phyloP scores from a whole-genome alignment of 2,329 filamentous ascomycete species.

The Aureobasidium sp. region DNA sequence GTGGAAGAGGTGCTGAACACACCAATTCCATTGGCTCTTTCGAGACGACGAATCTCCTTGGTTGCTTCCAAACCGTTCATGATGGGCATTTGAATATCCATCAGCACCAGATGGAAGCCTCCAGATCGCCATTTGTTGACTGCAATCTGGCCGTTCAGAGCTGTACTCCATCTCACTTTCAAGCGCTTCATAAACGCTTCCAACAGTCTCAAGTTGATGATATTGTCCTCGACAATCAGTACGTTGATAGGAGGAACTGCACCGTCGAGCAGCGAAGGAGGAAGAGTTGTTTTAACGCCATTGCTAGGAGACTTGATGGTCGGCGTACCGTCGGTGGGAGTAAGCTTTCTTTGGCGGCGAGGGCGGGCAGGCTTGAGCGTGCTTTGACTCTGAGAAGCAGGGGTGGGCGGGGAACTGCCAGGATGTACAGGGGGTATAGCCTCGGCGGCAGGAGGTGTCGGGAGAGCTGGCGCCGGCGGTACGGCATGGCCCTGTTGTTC shows the following conservation, averaged over 20 bases:
- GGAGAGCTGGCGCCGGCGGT: conserved; percentile 45
- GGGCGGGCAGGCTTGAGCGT: conserved; percentile 15
- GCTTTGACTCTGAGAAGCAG: conserved; percentile 21
- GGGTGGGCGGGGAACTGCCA: conserved; percentile 28
- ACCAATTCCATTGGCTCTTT: conserved; percentile 85
- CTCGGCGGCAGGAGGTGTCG: conserved; percentile 45
- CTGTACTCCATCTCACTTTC: conserved; percentile 95
- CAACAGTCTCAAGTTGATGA: conserved; percentile 88
- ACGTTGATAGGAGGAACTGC: conserved; percentile 94
- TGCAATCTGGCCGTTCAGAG: conserved; percentile 88
- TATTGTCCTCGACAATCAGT: conserved; percentile 96
- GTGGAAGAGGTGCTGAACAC: conserved; percentile 57
- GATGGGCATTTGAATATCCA: conserved; percentile 96
- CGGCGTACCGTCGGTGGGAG: conserved; percentile 32
- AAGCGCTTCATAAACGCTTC: conserved; percentile 94
- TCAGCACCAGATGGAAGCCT: conserved; percentile 91
- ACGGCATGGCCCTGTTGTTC: conserved; percentile 37
- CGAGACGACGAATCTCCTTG: conserved; percentile 83
- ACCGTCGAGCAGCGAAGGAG: conserved; percentile 52
- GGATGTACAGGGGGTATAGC: conserved; percentile 23
- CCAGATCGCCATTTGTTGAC: conserved; percentile 88
- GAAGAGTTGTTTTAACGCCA: conserved; percentile 4
- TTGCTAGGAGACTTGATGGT: conserved; percentile 43
- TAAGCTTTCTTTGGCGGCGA: conserved; percentile 17
- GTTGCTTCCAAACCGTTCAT: conserved; percentile 96